Evolutionary conservation across 352 stramenopile genomes (phyloP).

Genomic region (Phytopythium montanum): DNA sequence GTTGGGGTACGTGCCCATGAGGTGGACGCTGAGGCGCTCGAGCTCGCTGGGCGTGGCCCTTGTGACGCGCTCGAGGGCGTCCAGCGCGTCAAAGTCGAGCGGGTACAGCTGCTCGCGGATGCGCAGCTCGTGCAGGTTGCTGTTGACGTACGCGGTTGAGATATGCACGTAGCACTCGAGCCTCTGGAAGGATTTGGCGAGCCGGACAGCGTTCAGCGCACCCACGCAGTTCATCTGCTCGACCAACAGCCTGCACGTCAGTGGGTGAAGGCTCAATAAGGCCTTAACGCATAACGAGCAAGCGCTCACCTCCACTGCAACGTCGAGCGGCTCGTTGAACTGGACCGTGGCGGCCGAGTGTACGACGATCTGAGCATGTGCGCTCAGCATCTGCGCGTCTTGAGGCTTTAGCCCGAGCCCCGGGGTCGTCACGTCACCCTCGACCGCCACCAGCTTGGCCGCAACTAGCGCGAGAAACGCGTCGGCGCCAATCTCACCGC

Average conservation of each 20-base stretch:
- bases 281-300: neutral
- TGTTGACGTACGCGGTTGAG: constrained; percentile 85
- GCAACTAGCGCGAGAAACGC: constrained; percentile 50
- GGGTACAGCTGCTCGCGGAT: constrained; percentile 77
- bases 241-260: neutral
- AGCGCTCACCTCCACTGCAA: constrained; percentile 52
- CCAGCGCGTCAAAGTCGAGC: constrained; percentile 79
- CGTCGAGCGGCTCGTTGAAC: constrained; percentile 86
- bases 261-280: neutral
- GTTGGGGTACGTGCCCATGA: constrained; percentile 88
- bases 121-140: constrained; percentile 57
- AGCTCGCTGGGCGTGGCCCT: constrained; percentile 49
- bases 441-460: constrained; percentile 58
- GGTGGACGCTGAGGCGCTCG: constrained; percentile 62
- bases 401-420: constrained; percentile 47
- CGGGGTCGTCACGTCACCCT: constrained; percentile 64
- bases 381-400: constrained; percentile 40
- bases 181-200: constrained; percentile 48
- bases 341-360: constrained; percentile 85
- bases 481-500: constrained; percentile 30
- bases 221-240: constrained; percentile 72
- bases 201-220: constrained; percentile 55
- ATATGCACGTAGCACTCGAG: constrained; percentile 73
- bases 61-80: constrained; percentile 52
- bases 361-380: constrained; percentile 62